Conservation (phyloP, 2,329 filamentous ascomycete species). For the Ophiocordyceps camponoti-floridani region DNA sequence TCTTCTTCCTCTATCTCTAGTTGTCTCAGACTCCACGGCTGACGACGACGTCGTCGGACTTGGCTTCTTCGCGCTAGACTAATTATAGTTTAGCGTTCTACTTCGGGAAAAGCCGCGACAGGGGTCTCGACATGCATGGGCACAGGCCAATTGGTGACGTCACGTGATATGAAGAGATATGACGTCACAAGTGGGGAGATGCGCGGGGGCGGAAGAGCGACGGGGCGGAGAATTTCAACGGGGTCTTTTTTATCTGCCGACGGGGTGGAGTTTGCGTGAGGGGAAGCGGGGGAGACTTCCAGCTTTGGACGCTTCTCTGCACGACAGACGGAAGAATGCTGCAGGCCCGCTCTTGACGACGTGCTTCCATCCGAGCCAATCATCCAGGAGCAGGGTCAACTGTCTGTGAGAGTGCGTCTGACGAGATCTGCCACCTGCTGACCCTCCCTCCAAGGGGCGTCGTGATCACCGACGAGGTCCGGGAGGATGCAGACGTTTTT, state of each 20-base stretch:
- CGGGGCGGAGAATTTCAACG: no score
- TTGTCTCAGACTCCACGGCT: no score
- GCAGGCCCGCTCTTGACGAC: no score
- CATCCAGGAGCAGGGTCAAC: no score
- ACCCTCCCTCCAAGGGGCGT: constrained; percentile 45
- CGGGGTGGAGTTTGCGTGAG: no score
- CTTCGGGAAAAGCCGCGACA: constrained; percentile 3
- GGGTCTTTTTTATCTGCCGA: no score
- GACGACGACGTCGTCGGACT: constrained; percentile 1
- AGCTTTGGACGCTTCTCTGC: no score
- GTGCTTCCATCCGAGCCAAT: no score
- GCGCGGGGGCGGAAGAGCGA: no score
- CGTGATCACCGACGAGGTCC: constrained; percentile 39
- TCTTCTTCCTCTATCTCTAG: no score
- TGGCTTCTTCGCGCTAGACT: neutral
- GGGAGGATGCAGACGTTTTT: constrained; percentile 6
- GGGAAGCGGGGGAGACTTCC: no score
- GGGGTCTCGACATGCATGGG: constrained; percentile 1
- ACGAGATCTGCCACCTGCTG: constrained; percentile 32
- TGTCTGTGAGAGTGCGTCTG: constrained; percentile 6
- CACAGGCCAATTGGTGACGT: constrained; percentile 3
- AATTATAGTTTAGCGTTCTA: neutral
- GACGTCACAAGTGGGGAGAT: neutral
- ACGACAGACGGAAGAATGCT: no score
- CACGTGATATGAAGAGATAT: constrained; percentile 1